Base-by-base conservation (phyloP, 768 basidiomycete species). In the Rhizopogon vulgaris region DNA sequence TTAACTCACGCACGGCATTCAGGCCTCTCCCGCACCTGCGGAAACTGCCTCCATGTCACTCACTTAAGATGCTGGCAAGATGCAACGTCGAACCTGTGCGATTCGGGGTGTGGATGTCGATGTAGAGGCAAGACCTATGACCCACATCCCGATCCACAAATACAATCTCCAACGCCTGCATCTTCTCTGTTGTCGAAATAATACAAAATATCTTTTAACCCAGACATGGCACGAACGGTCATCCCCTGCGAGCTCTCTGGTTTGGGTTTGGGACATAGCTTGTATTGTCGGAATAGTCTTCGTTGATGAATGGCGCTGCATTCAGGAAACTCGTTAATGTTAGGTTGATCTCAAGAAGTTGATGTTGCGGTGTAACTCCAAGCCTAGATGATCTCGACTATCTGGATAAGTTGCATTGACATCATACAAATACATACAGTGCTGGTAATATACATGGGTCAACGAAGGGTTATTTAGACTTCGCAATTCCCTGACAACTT, bases 21-120 rank as follows among this genome's bases (percentile, higher is more conserved):
- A 87, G 86, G 85, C 24, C 73, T 87, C 11, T 82, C 83, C 6
- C 71, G 75, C 47, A 81, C 74, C 40, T 88, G 86, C 59, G 60
- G 80, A 38, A 71, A 70, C 25, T 88, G 86, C 58, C 73, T 73
- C 49, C 86, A 88, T 59, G 73, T 84, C 7, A 79, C 79, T 0
- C 87, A 88, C 58, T 65, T 86, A 56, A 76, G 77, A 25, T 88
- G 86, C 59, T 83, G 83, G 82, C 72, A 70, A 48, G 55, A 56
- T 38, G 53, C 58, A 38, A 69, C 61, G 5, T 71, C 78, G 17
- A 71, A 76, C 51, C 69, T 78, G 3, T 88, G 86, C 52, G 78
- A 82, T 4, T 76, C 84, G 4, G 86, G 86, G 1, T 88, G 86
- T 57, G 83, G 85, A 3, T 88, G 86, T 61, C 69, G 70, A 38